phyloP scores from a whole-genome alignment of 2,329 filamentous ascomycete genomes.

The Fusarium falciforme region DNA sequence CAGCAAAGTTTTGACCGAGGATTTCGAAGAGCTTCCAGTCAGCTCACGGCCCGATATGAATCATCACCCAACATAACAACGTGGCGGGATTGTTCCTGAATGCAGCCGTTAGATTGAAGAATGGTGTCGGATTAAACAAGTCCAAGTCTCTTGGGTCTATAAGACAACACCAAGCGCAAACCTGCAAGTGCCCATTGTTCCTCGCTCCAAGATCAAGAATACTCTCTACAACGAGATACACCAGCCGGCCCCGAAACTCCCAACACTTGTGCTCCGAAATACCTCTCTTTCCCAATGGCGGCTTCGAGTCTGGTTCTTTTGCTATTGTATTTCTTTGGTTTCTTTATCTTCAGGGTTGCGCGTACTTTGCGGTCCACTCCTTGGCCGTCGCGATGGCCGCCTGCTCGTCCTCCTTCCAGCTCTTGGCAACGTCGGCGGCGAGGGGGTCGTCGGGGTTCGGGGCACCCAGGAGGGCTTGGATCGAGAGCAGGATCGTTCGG shows the following conservation, averaged over 20 bases:
- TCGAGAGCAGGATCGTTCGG: constrained; percentile 97
- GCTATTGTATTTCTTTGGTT: constrained; percentile 10
- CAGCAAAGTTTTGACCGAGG: neutral
- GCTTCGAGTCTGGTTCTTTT: constrained; percentile 24
- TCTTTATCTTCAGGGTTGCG: constrained; percentile 59
- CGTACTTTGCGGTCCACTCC: constrained; percentile 91
- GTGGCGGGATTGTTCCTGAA: neutral
- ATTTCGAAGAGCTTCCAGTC: neutral
- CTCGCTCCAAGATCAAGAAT: constrained; percentile 27
- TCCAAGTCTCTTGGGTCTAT: constrained; percentile 20
- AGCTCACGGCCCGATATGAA: neutral
- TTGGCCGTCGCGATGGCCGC: constrained; percentile 91
- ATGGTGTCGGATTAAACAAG: constrained; percentile 17
- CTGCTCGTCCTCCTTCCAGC: constrained; percentile 96
- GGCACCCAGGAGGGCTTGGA: constrained; percentile 94
- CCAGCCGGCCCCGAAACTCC: constrained; percentile 32
- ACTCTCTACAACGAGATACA: constrained; percentile 25
- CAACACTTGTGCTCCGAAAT: constrained; percentile 23
- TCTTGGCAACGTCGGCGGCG: constrained; percentile 95
- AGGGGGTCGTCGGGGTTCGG: constrained; percentile 99
- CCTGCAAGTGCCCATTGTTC: constrained; percentile 24
- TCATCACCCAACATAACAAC: neutral
- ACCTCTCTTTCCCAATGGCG: neutral
- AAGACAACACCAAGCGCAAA: constrained; percentile 29
- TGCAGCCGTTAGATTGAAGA: neutral